Evolutionary conservation across 768 basidiomycete species (phyloP).

Genomic region (Russula emetica): DNA sequence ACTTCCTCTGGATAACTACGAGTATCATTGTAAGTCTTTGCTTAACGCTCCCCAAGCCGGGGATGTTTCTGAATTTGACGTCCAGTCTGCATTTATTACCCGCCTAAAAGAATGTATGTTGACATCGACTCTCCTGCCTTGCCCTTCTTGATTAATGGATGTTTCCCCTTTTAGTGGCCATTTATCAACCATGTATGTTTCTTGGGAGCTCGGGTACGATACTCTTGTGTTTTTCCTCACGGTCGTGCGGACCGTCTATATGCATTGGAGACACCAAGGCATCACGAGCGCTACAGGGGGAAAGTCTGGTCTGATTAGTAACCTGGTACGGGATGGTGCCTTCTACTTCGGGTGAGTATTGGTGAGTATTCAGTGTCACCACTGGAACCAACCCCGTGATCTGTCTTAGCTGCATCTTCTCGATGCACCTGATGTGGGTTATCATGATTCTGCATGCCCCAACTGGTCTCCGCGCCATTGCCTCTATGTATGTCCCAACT

Average conservation of each 20-base stretch:
- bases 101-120: conserved; percentile 22
- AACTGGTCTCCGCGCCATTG: conserved; percentile 26
- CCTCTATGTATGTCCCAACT: conserved; percentile 21
- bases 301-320: conserved; percentile 5
- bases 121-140: background rate
- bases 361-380: background rate
- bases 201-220: conserved; percentile 27
- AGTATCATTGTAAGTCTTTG: conserved; percentile 24
- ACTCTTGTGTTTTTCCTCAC: conserved; percentile 26
- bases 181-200: conserved; percentile 24
- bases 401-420: conserved; percentile 22
- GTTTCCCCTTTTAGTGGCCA: conserved; percentile 8
- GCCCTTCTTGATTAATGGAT: background rate
- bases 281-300: background rate
- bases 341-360: conserved; percentile 26
- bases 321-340: conserved; percentile 21
- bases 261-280: conserved; percentile 20
- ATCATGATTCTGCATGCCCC: conserved; percentile 27
- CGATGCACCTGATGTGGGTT: conserved; percentile 26
- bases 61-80: background rate
- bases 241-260: conserved; percentile 23
- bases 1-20: conserved; percentile 24
- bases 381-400: background rate
- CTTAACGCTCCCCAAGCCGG: background rate
- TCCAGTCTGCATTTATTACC: conserved; percentile 26